Conservation (phyloP, 345 rosid genomes). For the Gossypium ekmanianum region DNA sequence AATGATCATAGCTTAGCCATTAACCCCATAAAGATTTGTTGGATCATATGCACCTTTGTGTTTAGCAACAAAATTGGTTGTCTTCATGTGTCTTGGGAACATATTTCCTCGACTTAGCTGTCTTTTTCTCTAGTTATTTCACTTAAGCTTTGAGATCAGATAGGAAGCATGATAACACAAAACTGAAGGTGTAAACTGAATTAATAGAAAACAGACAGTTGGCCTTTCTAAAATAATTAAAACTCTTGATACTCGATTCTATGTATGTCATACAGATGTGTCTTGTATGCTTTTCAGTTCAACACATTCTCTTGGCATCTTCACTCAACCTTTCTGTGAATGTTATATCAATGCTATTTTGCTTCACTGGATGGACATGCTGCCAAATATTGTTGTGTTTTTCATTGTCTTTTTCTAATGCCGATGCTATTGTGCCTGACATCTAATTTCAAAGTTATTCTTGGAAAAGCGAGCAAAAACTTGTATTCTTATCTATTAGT, state of each 20-base stretch:
- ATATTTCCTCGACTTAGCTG: slow-evolving; percentile 7
- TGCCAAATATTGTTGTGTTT: neutral
- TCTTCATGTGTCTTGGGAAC: neutral
- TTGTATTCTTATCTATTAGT: neutral
- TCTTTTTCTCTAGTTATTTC: neutral
- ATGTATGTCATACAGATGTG: neutral
- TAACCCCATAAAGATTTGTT: neutral
- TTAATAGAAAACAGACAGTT: neutral
- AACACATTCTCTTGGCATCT: neutral
- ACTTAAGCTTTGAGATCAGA: neutral
- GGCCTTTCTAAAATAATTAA: neutral
- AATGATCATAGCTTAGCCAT: neutral
- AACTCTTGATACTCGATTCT: neutral
- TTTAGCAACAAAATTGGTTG: neutral
- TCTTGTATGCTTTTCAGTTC: neutral
- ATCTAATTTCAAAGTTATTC: neutral
- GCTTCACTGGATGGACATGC: neutral
- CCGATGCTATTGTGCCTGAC: neutral
- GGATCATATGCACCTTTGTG: neutral
- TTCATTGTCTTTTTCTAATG: neutral
- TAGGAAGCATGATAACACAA: neutral
- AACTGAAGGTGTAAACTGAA: neutral
- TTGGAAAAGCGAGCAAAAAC: neutral
- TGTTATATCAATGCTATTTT: slow-evolving; percentile 2
- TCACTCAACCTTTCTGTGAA: neutral